Evolutionary conservation across 257 asterid genomes (phyloP).

Genomic region (Echites panduratus): DNA sequence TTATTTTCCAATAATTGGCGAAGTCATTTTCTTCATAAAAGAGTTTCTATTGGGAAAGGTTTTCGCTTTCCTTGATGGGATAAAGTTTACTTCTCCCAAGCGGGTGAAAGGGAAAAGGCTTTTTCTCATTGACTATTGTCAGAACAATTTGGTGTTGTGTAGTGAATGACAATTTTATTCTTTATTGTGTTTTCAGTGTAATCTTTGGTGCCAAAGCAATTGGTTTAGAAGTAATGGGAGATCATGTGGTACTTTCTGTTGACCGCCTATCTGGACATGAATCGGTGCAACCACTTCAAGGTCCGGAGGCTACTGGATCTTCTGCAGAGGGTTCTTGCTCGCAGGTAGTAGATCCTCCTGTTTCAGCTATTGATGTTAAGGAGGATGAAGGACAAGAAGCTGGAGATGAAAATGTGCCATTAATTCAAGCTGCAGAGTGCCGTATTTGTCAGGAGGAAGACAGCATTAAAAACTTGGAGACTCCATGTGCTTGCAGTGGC

Average conservation of each 20-base stretch:
- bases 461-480: slow-evolving; percentile 30
- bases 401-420: slow-evolving; percentile 35
- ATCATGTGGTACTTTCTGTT: slow-evolving; percentile 30
- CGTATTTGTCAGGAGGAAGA: slow-evolving; percentile 58
- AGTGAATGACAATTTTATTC: not conserved
- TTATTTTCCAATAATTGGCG: not conserved
- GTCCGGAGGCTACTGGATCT: slow-evolving; percentile 18
- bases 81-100: not conserved
- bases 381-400: slow-evolving; percentile 15
- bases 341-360: slow-evolving; percentile 19
- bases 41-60: not conserved
- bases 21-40: not conserved
- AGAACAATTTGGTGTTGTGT: not conserved
- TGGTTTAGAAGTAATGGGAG: slow-evolving; percentile 32
- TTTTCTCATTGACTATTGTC: not conserved
- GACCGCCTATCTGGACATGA: slow-evolving; percentile 27
- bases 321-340: slow-evolving; percentile 19
- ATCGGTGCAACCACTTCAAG: slow-evolving; percentile 21
- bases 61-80: not conserved
- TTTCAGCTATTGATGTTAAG: slow-evolving; percentile 21
- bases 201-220: not conserved
- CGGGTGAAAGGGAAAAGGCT: not conserved
- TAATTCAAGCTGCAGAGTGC: slow-evolving; percentile 37
- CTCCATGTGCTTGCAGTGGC: slow-evolving; percentile 45
- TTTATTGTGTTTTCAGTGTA: slow-evolving; percentile 1